A percentile compares a stretch with the other conserved stretches of the same genome.
These are phyloP conservation scores for Mesembryanthemum crystallinum DNA, from an alignment of 148 eudicot genomes.

Conservation along the genomic window DNA sequence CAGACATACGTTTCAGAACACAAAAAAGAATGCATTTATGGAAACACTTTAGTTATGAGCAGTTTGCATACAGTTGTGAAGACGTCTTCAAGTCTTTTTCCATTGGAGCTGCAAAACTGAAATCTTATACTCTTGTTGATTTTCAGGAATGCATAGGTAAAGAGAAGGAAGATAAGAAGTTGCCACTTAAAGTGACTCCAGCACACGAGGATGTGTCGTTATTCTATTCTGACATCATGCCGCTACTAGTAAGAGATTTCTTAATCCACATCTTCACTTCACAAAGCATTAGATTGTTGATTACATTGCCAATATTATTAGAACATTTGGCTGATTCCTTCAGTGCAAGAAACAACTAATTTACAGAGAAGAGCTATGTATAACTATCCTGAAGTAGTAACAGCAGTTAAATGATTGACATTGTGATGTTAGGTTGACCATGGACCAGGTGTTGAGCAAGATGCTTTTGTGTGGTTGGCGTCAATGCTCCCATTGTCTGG, in stretches of 20 bases:
- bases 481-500: constrained; percentile 62
- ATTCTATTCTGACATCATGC: constrained; percentile 90
- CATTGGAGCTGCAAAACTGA: background rate
- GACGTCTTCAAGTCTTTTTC: background rate
- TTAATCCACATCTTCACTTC: background rate
- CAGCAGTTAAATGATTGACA: background rate
- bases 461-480: constrained; percentile 88
- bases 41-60: background rate
- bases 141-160: constrained; percentile 70
- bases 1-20: too few species aligned
- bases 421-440: constrained; percentile 66
- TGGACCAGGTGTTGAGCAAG: constrained; percentile 59
- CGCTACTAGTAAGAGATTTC: constrained; percentile 64
- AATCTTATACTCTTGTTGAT: background rate
- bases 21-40: background rate
- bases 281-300: background rate
- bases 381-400: background rate
- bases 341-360: background rate
- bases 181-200: constrained; percentile 27
- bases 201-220: constrained; percentile 74
- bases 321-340: background rate
- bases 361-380: background rate
- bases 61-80: background rate
- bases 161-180: constrained; percentile 67
- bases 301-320: too few species aligned